Conservation (phyloP, 345 rosid species). For the Psidium guajava region DNA sequence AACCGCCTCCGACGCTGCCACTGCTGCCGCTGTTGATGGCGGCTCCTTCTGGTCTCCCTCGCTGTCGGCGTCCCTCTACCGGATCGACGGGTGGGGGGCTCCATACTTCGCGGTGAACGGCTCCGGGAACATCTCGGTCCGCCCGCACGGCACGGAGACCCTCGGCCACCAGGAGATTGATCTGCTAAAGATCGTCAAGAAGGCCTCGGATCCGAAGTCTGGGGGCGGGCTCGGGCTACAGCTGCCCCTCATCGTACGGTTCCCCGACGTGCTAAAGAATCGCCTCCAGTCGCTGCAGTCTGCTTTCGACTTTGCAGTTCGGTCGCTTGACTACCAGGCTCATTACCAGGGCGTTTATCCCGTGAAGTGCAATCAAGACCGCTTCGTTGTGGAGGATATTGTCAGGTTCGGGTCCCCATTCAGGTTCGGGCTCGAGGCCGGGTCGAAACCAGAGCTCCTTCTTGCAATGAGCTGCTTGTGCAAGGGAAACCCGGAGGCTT, state of each 20-base stretch:
- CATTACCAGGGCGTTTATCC: slow-evolving; percentile 92
- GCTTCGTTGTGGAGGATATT: slow-evolving; percentile 78
- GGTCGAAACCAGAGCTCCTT: slow-evolving; percentile 93
- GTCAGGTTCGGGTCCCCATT: slow-evolving; percentile 61
- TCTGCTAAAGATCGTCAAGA: slow-evolving; percentile 62
- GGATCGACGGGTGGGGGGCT: slow-evolving; percentile 73
- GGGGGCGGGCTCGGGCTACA: slow-evolving; percentile 74
- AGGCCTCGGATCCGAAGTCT: slow-evolving; percentile 66
- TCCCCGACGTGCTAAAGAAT: slow-evolving; percentile 82
- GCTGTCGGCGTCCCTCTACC: slow-evolving; percentile 58
- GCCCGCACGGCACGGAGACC: slow-evolving; percentile 51
- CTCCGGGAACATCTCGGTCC: slow-evolving; percentile 63
- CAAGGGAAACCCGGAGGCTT: slow-evolving; percentile 56
- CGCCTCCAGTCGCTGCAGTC: slow-evolving; percentile 73
- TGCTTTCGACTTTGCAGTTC: slow-evolving; percentile 62
- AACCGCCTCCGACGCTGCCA: slow-evolving; percentile 4
- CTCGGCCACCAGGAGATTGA: slow-evolving; percentile 81
- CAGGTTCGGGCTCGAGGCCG: slow-evolving; percentile 89
- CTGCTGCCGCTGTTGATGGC: slow-evolving; percentile 2
- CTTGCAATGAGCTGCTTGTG: slow-evolving; percentile 85
- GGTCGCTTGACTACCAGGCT: slow-evolving; percentile 40
- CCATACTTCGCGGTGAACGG: slow-evolving; percentile 73
- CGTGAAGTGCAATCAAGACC: slow-evolving; percentile 93
- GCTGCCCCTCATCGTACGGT: slow-evolving; percentile 64
- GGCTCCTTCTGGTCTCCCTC: slow-evolving; percentile 54